These are phyloP conservation scores for Fusarium devonianum DNA, from an alignment of 2,329 filamentous ascomycete genomes.

Conservation along the genomic window DNA sequence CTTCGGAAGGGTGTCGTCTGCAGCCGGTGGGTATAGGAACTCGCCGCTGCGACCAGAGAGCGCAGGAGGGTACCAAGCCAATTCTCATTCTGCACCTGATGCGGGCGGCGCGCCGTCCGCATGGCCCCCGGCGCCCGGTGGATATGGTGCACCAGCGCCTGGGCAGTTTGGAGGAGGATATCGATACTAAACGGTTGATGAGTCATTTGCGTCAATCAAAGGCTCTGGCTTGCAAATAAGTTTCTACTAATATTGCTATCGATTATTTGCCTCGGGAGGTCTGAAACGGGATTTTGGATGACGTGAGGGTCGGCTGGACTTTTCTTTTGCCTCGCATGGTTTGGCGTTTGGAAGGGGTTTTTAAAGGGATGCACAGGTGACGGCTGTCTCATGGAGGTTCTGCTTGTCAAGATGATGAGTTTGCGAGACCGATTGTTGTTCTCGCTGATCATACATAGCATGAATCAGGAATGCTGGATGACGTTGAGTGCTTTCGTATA, in stretches of 20 bases:
- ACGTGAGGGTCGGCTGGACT: conserved; percentile 22
- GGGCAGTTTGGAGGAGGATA: conserved; percentile 50
- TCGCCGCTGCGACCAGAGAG: conserved; percentile 59
- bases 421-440: conserved; percentile 5
- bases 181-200: conserved; percentile 40
- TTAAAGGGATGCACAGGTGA: conserved; percentile 28
- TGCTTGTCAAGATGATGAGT: conserved; percentile 26
- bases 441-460: conserved; percentile 9
- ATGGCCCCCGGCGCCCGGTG: conserved; percentile 44
- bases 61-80: conserved; percentile 39
- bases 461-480: neutral
- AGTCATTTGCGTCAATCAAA: neutral
- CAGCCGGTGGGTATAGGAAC: conserved; percentile 57
- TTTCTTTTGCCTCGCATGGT: conserved; percentile 41
- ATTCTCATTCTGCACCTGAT: conserved; percentile 44
- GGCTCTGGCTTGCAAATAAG: conserved; percentile 6
- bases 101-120: conserved; percentile 30
- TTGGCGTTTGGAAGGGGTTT: conserved; percentile 39
- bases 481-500: neutral
- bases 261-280: conserved; percentile 7
- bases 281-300: conserved; percentile 30
- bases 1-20: conserved; percentile 53
- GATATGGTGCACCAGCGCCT: conserved; percentile 44
- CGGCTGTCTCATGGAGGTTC: conserved; percentile 23
- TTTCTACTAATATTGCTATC: conserved; percentile 20